Percentiles rank a stretch among this genome's conserved stretches.
These are phyloP conservation scores for Prototheca stagnorum DNA, from an alignment of 163 green algal genomes.

Conservation along the genomic window DNA sequence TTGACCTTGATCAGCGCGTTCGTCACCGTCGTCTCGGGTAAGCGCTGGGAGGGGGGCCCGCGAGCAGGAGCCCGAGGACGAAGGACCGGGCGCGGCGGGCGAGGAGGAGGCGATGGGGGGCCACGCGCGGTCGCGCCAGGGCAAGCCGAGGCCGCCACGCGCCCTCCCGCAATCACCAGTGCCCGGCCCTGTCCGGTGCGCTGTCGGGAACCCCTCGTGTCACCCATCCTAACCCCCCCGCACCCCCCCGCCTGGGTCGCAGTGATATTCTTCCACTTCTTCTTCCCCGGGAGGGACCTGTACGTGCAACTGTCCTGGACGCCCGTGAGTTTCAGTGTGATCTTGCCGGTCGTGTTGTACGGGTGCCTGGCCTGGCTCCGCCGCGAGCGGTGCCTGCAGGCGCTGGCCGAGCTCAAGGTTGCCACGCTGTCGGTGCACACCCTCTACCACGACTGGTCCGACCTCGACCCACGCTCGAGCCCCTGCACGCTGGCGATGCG, in stretches of 20 bases:
- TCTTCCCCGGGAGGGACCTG: not conserved
- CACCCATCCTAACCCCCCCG: not conserved
- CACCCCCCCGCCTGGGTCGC: not conserved
- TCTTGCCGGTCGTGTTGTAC: constrained; percentile 17
- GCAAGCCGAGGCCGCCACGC: not conserved
- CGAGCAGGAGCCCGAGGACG: no score
- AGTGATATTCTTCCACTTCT: constrained; percentile 11
- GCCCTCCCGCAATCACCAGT: not conserved
- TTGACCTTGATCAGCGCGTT: constrained; percentile 15
- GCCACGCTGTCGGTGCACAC: not conserved
- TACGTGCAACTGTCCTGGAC: constrained; percentile 9
- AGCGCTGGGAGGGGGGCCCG: not conserved
- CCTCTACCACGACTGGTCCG: not conserved
- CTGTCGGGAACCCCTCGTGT: not conserved
- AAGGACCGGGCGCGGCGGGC: no score
- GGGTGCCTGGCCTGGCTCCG: constrained; percentile 10
- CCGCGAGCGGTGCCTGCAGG: constrained; percentile 9
- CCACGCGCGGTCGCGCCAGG: no score
- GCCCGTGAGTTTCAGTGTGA: constrained; percentile 8
- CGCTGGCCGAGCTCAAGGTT: constrained; percentile 7
- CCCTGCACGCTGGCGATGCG: not conserved
- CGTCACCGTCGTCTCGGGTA: constrained; percentile 13
- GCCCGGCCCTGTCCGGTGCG: not conserved
- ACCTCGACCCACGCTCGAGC: not conserved
- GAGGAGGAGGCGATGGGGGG: not conserved